Evolutionary conservation across 73 alveolate species (phyloP), one percentile per base, ranked within the genome.

Genomic region (Symbiodinium natans): DNA sequence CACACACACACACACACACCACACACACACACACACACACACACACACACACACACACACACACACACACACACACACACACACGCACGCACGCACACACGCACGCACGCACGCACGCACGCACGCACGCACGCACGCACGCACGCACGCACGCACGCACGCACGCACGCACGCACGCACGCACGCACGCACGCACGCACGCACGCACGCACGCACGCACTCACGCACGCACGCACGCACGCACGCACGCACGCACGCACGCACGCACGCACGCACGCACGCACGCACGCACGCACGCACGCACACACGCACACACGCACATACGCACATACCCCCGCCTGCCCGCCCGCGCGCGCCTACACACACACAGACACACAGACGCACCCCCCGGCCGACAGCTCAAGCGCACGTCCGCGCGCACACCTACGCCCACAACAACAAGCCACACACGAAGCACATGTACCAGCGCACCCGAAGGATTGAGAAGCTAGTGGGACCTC

Each of bases 61-160:
- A 52, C 68, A 54, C 83, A 34, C 68, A 71, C 82, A 21, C 75
- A 52, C 68, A 17, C 92, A 41, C 85, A 34, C 41, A 71, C 88
- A 34, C 85, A 42, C 68, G 40, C 83, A 40, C 83, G 73, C 82
- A 63, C 80, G 80, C 82, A 33, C 48, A 36, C 74, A 99, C 38
- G 99, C 99, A 27, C 99, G 99, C 95, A 93, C 99, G 31, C 99
- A 99, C 27, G 99, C 99, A 27, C 99, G 99, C 99, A 99, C 99
- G 54, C 99, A 99, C 99, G 99, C 40, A 68, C 82, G 38, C 82
- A 68, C 40, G 38, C 82, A 68, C 82, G 38, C 82, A 68, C 82
- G 38, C 82, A 68, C 82, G 38, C 82, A 68, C 40, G 38, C 82
- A 68, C 82, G 38, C 82, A 68, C 82, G 38, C 82, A 68, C 82